phyloP scores from a whole-genome alignment of 192 early-diverging fungal genomes.

The Entophlyctis luteolus region DNA sequence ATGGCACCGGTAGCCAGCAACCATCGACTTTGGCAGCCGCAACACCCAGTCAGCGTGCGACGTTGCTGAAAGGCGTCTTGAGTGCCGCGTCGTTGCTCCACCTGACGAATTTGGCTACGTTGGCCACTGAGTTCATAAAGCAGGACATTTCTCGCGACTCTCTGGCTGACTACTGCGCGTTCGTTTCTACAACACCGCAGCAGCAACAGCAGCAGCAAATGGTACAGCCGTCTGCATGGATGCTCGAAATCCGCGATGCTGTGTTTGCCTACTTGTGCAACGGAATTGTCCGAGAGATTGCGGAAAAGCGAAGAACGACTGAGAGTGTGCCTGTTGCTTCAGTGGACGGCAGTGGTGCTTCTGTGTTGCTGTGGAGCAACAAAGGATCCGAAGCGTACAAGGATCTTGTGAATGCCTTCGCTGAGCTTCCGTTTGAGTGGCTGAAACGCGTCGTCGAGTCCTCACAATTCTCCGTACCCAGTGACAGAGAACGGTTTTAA shows the following conservation, averaged over 20 bases:
- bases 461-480: constrained; percentile 49
- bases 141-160: constrained; percentile 37
- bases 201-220: background rate
- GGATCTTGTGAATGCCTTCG: constrained; percentile 47
- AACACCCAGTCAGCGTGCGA: constrained; percentile 21
- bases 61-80: constrained; percentile 46
- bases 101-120: constrained; percentile 39
- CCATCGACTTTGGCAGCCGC: too few relatives aligned
- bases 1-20: too few relatives aligned
- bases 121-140: constrained; percentile 46
- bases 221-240: constrained; percentile 14
- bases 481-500: constrained; percentile 56
- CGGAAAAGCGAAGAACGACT: constrained; percentile 30
- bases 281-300: constrained; percentile 48
- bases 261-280: constrained; percentile 48
- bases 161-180: constrained; percentile 50
- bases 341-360: too few relatives aligned
- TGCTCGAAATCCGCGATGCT: constrained; percentile 45
- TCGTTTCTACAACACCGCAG: constrained; percentile 21
- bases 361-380: constrained; percentile 47
- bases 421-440: constrained; percentile 62
- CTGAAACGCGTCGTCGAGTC: constrained; percentile 57
- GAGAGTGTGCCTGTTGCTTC: too few relatives aligned
- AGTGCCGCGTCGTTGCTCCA: constrained; percentile 46
- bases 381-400: constrained; percentile 45